Evolutionary conservation across 202 grass and related monocot species (phyloP).

Genomic region (Dendrocalamus latiflorus): DNA sequence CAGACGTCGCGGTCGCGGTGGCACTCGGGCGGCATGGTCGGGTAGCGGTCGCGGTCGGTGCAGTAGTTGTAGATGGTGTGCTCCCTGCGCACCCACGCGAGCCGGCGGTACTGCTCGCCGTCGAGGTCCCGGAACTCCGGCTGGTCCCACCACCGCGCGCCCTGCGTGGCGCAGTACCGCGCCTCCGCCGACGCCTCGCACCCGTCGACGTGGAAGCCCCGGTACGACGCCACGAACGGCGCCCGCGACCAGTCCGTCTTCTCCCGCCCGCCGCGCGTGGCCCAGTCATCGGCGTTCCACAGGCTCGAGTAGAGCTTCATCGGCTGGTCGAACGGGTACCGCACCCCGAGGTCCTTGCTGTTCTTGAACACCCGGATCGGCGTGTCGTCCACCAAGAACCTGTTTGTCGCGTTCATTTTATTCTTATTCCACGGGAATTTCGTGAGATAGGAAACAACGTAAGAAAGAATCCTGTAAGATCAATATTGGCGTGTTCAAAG

Average conservation of each 20-base stretch:
- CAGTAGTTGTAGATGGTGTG: slow-evolving; percentile 98
- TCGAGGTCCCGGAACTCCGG: slow-evolving; percentile 78
- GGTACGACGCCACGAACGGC: slow-evolving; percentile 78
- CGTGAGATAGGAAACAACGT: background rate
- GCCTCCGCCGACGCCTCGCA: slow-evolving; percentile 87
- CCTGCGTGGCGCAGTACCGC: slow-evolving; percentile 71
- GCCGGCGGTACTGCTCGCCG: slow-evolving; percentile 53
- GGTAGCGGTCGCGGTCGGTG: slow-evolving; percentile 40
- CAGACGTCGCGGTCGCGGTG: slow-evolving; percentile 50
- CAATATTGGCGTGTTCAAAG: no score
- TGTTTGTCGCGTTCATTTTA: background rate
- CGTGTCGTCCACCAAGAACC: slow-evolving; percentile 83
- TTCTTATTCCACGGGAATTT: background rate
- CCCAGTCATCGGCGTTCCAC: slow-evolving; percentile 98
- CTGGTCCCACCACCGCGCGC: slow-evolving; percentile 83
- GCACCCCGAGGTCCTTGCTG: slow-evolving; percentile 59
- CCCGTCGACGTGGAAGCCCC: slow-evolving; percentile 88
- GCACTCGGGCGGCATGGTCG: slow-evolving; percentile 49
- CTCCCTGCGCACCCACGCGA: slow-evolving; percentile 41
- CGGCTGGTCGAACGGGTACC: slow-evolving; percentile 83
- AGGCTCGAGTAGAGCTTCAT: slow-evolving; percentile 97
- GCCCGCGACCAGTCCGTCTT: slow-evolving; percentile 90
- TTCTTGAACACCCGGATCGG: slow-evolving; percentile 94
- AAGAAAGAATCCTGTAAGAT: background rate
- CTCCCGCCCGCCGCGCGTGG: slow-evolving; percentile 68